Evolutionary conservation across 768 basidiomycete genomes (phyloP).

Genomic region (Polyporus arcularius): DNA sequence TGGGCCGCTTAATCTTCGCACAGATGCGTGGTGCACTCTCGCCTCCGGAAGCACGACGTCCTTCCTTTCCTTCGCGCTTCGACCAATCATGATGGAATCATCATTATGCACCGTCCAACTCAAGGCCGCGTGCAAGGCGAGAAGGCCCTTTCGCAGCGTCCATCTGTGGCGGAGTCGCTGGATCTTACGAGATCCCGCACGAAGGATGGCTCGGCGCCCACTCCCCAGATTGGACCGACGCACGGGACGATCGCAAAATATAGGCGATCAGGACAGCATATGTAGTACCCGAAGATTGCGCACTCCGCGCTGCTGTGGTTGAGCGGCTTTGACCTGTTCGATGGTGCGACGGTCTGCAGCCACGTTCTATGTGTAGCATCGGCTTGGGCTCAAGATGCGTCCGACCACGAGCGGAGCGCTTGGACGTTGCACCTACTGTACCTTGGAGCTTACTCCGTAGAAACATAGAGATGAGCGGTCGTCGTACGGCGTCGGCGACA

Average conservation of each 20-base stretch:
- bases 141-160: background rate
- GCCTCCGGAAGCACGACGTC: background rate
- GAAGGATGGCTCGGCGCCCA: background rate
- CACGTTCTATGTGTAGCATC: background rate
- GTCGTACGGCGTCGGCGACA: background rate
- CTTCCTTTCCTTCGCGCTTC: background rate
- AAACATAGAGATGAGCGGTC: background rate
- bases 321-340: background rate
- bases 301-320: background rate
- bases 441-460: background rate
- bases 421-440: background rate
- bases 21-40: background rate
- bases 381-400: background rate
- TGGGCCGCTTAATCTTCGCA: background rate
- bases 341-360: background rate
- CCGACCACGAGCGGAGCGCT: constrained; percentile 4
- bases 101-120: background rate
- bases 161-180: background rate
- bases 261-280: background rate
- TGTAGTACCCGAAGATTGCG: background rate
- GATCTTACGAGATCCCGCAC: constrained; percentile 18
- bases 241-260: background rate
- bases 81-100: constrained; percentile 7
- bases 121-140: background rate
- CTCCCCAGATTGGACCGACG: constrained; percentile 7